A percentile compares a stretch with the other conserved stretches of the same genome.
phyloP scores from a whole-genome alignment of 352 stramenopile genomes.

The Pythium inflatum region DNA sequence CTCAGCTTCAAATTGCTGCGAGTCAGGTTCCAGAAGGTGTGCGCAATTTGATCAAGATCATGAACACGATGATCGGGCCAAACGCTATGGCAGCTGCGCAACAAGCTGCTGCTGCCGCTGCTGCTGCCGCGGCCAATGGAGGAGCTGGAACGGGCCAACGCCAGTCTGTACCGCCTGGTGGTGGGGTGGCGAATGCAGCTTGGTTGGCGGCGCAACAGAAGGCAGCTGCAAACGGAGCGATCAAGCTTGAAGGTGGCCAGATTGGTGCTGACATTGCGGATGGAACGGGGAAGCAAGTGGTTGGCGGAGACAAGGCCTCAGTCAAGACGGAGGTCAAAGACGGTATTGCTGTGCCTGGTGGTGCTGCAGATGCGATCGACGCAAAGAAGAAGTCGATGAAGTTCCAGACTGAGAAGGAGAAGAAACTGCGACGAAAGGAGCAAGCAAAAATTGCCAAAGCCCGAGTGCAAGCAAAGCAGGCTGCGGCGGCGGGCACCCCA shows the following conservation, averaged over 20 bases:
- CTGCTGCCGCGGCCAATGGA: constrained; percentile 14
- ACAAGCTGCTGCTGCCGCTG: constrained; percentile 18
- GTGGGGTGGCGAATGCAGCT: constrained; percentile 20
- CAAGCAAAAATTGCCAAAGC: constrained; percentile 81
- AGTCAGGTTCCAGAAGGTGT: constrained; percentile 78
- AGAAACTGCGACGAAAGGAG: constrained; percentile 82
- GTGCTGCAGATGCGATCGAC: constrained; percentile 4
- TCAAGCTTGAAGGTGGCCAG: constrained; percentile 23
- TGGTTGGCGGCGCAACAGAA: constrained; percentile 36
- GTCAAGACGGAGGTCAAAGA: constrained; percentile 31
- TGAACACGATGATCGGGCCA: constrained; percentile 70
- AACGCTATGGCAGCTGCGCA: constrained; percentile 22
- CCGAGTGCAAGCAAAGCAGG: constrained; percentile 72
- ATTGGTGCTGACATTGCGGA: constrained; percentile 7
- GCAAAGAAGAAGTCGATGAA: constrained; percentile 80
- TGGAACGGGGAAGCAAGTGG: constrained; percentile 16
- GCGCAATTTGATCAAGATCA: constrained; percentile 86
- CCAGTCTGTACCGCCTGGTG: constrained; percentile 10
- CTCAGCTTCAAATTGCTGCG: constrained; percentile 70
- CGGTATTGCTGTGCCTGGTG: background rate
- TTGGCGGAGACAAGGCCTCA: background rate
- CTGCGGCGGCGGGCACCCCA: constrained; percentile 34
- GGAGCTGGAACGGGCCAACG: constrained; percentile 17
- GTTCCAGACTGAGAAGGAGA: constrained; percentile 86
- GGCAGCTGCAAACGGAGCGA: background rate